A percentile compares a stretch with the other conserved stretches of the same genome.
phyloP scores from a whole-genome alignment of 2,329 filamentous ascomycete species.

The Zymoseptoria crescenta region DNA sequence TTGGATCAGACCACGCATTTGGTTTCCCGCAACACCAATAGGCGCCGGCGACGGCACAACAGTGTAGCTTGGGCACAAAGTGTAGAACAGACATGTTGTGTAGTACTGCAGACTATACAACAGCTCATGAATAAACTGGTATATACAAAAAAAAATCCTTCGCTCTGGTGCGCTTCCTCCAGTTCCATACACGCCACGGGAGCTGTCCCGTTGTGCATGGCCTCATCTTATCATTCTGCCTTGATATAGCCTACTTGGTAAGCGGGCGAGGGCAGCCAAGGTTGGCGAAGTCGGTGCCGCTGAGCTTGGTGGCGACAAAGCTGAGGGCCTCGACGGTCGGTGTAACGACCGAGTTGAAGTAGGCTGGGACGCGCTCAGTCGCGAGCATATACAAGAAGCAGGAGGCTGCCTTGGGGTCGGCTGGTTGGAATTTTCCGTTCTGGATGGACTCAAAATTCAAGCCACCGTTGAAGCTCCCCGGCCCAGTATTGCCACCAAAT shows the following conservation, averaged over 20 bases:
- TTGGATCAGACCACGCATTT: no score
- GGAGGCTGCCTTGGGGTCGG: constrained; percentile 21
- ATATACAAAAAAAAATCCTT: background rate
- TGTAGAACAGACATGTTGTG: no score
- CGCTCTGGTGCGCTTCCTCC: background rate
- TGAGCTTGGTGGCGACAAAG: constrained; percentile 28
- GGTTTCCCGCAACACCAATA: no score
- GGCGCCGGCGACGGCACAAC: no score
- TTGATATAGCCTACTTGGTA: background rate
- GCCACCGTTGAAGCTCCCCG: constrained; percentile 22
- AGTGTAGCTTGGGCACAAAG: no score
- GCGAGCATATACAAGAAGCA: constrained; percentile 39
- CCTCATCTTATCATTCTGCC: background rate
- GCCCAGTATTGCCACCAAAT: constrained; percentile 26
- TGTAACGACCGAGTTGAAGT: constrained; percentile 31
- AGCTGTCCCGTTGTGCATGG: background rate
- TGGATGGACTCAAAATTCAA: constrained; percentile 30
- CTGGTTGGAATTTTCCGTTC: constrained; percentile 30
- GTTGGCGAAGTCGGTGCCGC: constrained; percentile 24
- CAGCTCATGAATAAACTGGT: background rate
- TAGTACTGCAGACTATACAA: background rate
- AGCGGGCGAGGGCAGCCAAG: constrained; percentile 31
- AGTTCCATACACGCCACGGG: background rate
- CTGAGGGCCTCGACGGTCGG: constrained; percentile 30
- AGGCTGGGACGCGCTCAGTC: constrained; percentile 32